These are phyloP conservation scores for Physcomitrellopsis africana DNA, from an alignment of 225 moss, liverwort and hornwort species.

Conservation along the genomic window DNA sequence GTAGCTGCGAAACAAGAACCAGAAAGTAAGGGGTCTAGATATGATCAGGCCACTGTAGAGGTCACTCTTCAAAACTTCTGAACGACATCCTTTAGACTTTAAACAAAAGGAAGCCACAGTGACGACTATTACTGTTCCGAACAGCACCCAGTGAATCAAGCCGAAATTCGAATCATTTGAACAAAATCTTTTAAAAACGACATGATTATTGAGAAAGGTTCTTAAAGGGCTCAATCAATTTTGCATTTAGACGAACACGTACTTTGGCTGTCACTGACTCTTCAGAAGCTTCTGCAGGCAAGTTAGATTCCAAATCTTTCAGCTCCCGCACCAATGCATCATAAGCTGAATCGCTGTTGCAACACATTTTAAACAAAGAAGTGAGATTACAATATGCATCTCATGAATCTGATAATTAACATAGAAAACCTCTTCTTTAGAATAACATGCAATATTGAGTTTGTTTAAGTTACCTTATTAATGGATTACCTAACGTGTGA, in stretches of 20 bases:
- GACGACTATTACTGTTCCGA: not conserved
- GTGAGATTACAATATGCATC: constrained; percentile 1
- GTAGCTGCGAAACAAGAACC: constrained; percentile 12
- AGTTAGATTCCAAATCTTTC: constrained; percentile 56
- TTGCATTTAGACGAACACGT: constrained; percentile 28
- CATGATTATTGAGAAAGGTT: not conserved
- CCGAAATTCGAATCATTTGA: not conserved
- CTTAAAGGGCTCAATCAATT: constrained; percentile 3
- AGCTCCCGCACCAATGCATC: constrained; percentile 78
- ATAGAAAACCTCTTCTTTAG: not conserved
- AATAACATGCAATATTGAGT: constrained; percentile 21
- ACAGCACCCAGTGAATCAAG: constrained; percentile 7
- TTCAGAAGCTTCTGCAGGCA: constrained; percentile 35
- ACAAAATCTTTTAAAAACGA: constrained; percentile 11
- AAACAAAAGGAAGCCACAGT: not conserved
- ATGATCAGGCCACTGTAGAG: not conserved
- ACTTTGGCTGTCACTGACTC: constrained; percentile 47
- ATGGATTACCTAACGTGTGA: constrained; percentile 69
- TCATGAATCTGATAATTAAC: not conserved
- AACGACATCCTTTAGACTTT: constrained; percentile 3
- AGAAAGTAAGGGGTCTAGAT: not conserved
- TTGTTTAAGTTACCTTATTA: constrained; percentile 63
- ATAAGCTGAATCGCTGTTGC: constrained; percentile 78
- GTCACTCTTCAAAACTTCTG: constrained; percentile 11
- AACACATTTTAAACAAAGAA: constrained; percentile 6